Evolutionary conservation across 2,329 filamentous ascomycete genomes (phyloP).

Genomic region (Leptographium radiaticola): DNA sequence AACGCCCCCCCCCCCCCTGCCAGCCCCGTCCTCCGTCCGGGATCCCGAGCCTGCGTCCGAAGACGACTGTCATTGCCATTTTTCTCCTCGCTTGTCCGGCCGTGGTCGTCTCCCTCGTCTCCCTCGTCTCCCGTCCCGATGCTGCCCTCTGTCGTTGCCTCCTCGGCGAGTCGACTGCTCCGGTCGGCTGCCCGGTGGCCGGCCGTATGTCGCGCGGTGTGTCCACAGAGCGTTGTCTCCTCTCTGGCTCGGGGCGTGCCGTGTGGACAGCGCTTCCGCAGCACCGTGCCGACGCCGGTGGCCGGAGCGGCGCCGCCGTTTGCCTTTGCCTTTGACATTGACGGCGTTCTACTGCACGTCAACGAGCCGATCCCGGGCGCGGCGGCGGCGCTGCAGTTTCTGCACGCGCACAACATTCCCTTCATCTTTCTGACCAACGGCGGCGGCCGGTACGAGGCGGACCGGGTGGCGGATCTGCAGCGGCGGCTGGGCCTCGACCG

Average conservation of each 20-base stretch:
- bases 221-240: too few species aligned
- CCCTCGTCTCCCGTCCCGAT: too few species aligned
- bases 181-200: neutral
- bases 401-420: conserved; percentile 64
- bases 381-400: conserved; percentile 54
- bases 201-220: neutral
- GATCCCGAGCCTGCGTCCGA: too few species aligned
- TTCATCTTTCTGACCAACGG: conserved; percentile 96
- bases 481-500: conserved; percentile 66
- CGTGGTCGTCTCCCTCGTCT: too few species aligned
- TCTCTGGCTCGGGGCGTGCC: neutral
- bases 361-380: conserved; percentile 69
- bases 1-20: too few species aligned
- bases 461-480: conserved; percentile 58
- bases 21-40: too few species aligned
- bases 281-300: neutral
- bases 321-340: conserved; percentile 47
- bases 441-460: conserved; percentile 69
- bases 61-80: too few species aligned
- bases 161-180: too few species aligned
- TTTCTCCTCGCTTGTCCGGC: too few species aligned
- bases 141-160: too few species aligned
- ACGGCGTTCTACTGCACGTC: conserved; percentile 85
- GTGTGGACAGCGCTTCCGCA: neutral
- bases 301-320: conserved; percentile 15